A percentile compares a stretch with the other conserved stretches of the same genome.
Conservation (phyloP, 345 rosid species). For the Linum usitatissimum region DNA sequence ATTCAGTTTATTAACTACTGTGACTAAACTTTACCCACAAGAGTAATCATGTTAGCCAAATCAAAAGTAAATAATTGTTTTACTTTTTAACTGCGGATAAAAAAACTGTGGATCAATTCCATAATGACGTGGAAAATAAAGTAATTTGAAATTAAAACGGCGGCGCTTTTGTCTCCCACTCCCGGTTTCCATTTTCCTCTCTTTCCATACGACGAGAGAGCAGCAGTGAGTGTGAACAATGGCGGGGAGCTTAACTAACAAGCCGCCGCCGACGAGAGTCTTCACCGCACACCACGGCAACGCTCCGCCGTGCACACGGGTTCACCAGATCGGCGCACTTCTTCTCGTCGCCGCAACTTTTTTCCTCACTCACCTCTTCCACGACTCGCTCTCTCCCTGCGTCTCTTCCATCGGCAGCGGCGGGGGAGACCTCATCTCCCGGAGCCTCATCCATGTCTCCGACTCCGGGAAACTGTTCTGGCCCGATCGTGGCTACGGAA, state of each 20-base stretch:
- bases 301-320: conserved; percentile 59
- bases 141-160: too few relatives aligned
- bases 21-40: too few relatives aligned
- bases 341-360: conserved; percentile 59
- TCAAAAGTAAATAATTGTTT: too few relatives aligned
- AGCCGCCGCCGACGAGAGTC: conserved; percentile 26
- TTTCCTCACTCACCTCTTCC: conserved; percentile 71
- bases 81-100: too few relatives aligned
- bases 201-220: neutral
- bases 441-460: conserved; percentile 9
- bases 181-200: too few relatives aligned
- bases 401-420: conserved; percentile 11
- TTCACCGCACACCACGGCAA: conserved; percentile 25
- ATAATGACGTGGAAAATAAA: too few relatives aligned
- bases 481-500: conserved; percentile 62
- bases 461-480: conserved; percentile 29
- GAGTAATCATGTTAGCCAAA: too few relatives aligned
- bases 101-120: neutral
- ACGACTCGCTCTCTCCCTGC: conserved; percentile 43
- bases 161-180: too few relatives aligned
- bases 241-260: conserved; percentile 32
- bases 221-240: neutral
- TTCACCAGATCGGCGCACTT: conserved; percentile 84
- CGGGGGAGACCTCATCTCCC: conserved; percentile 8
- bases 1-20: too few relatives aligned